Conservation (phyloP, 2,329 filamentous ascomycete species). For the Pyricularia sp. region DNA sequence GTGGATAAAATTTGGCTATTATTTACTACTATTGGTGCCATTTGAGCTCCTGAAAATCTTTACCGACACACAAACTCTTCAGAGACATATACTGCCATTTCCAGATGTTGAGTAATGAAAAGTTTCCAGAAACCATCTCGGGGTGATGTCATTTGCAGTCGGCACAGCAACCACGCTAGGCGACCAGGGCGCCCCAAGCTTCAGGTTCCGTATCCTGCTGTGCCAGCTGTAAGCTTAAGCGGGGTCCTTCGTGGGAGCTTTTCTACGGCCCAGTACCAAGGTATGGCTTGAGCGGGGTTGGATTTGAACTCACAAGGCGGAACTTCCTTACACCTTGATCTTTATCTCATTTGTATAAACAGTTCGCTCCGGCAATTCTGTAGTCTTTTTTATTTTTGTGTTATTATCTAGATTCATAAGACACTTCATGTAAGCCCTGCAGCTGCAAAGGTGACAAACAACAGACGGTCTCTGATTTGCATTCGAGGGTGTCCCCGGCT, state of each 20-base stretch:
- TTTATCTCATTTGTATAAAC: too few species aligned
- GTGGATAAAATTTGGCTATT: too few species aligned
- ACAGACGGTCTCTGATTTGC: too few species aligned
- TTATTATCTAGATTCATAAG: too few species aligned
- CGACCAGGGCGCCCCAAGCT: not conserved
- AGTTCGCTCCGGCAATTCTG: too few species aligned
- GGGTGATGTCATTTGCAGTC: slow-evolving; percentile 11
- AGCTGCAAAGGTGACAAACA: too few species aligned
- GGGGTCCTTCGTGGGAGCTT: not conserved
- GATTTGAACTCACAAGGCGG: not conserved
- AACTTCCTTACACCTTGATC: too few species aligned
- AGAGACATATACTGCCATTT: not conserved
- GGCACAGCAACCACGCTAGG: slow-evolving; percentile 9
- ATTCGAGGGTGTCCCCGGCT: too few species aligned
- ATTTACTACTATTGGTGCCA: not conserved
- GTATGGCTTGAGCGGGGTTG: not conserved
- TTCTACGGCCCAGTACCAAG: not conserved
- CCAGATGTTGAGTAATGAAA: not conserved
- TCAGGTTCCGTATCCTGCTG: not conserved
- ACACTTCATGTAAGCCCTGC: too few species aligned
- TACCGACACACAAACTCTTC: not conserved
- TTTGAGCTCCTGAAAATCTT: not conserved
- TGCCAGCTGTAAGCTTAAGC: not conserved
- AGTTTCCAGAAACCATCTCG: not conserved
- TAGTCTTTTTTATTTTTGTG: too few species aligned